A percentile compares a stretch with the other conserved stretches of the same genome.
Evolutionary conservation across 106 monocot species (phyloP).

Genomic region (Narthecium ossifragum): DNA sequence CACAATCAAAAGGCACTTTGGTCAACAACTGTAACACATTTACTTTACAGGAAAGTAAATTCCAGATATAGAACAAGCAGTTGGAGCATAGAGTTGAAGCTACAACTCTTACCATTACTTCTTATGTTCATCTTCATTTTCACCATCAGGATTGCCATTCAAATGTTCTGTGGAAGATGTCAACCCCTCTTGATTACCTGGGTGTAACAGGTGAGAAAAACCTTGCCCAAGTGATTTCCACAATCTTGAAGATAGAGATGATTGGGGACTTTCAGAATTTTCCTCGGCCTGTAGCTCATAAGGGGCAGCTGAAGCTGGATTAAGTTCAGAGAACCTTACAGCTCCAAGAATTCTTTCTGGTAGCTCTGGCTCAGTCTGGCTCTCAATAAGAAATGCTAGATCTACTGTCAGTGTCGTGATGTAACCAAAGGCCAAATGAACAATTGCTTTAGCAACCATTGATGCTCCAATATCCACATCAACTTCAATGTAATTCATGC

Average conservation of each 20-base stretch:
- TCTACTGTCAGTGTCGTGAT: conserved; percentile 78
- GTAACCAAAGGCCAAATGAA: conserved; percentile 92
- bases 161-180: conserved; percentile 8
- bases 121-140: conserved; percentile 7
- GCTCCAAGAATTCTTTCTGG: conserved; percentile 88
- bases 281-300: conserved; percentile 53
- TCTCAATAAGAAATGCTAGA: conserved; percentile 88
- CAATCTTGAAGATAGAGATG: conserved; percentile 44
- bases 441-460: conserved; percentile 89
- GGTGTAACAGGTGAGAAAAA: conserved; percentile 45
- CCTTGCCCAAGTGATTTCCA: conserved; percentile 69
- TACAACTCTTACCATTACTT: conserved; percentile 18
- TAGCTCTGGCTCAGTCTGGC: conserved; percentile 75
- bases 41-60: too few relatives aligned
- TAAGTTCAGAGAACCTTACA: conserved; percentile 76
- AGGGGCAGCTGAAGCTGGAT: conserved; percentile 50
- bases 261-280: conserved; percentile 20
- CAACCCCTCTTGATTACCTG: conserved; percentile 36
- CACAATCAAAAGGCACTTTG: too few relatives aligned
- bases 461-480: conserved; percentile 90
- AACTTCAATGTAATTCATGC: conserved; percentile 65
- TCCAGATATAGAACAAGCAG: too few relatives aligned
- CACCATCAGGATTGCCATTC: conserved; percentile 29
- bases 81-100: too few relatives aligned
- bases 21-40: too few relatives aligned